These are phyloP conservation scores for Neurospora cerealis DNA, from an alignment of 495 filamentous ascomycete genomes.

Conservation along the genomic window DNA sequence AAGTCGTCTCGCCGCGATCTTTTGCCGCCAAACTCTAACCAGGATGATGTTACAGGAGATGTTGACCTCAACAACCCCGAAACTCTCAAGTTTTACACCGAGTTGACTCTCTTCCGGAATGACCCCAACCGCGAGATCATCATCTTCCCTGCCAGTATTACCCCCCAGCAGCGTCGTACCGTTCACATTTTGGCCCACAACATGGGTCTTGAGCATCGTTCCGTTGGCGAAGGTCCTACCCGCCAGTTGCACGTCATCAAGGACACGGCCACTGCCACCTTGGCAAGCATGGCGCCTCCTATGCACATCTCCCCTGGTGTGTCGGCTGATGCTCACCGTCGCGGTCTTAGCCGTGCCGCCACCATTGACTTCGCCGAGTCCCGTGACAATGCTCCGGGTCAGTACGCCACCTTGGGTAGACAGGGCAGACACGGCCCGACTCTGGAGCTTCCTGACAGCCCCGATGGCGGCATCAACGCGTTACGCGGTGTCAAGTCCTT, in stretches of 20 bases:
- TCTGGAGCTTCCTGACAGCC: constrained; percentile 76
- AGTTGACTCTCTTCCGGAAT: constrained; percentile 81
- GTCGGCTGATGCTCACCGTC: constrained; percentile 61
- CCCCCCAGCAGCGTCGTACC: constrained; percentile 73
- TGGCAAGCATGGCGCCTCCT: constrained; percentile 14
- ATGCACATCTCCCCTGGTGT: constrained; percentile 52
- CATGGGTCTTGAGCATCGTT: constrained; percentile 83
- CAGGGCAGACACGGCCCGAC: constrained; percentile 57
- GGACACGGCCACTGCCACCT: constrained; percentile 29
- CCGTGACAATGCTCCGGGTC: constrained; percentile 54
- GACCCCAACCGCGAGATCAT: constrained; percentile 65
- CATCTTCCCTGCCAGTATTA: constrained; percentile 69
- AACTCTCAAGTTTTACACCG: constrained; percentile 77
- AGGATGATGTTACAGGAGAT: constrained; percentile 34
- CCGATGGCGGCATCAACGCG: constrained; percentile 40
- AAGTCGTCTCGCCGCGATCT: constrained; percentile 11
- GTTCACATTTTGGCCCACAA: constrained; percentile 93
- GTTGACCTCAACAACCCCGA: constrained; percentile 88
- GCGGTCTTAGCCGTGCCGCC: constrained; percentile 81
- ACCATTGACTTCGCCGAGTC: constrained; percentile 98
- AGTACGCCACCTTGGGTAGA: constrained; percentile 65
- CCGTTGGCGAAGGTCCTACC: constrained; percentile 74
- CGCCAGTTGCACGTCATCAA: constrained; percentile 86
- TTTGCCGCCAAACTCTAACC: constrained; percentile 21
- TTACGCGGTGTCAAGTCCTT: constrained; percentile 95